Conservation (phyloP, 495 filamentous ascomycete species). For the Penicillium canescens region DNA sequence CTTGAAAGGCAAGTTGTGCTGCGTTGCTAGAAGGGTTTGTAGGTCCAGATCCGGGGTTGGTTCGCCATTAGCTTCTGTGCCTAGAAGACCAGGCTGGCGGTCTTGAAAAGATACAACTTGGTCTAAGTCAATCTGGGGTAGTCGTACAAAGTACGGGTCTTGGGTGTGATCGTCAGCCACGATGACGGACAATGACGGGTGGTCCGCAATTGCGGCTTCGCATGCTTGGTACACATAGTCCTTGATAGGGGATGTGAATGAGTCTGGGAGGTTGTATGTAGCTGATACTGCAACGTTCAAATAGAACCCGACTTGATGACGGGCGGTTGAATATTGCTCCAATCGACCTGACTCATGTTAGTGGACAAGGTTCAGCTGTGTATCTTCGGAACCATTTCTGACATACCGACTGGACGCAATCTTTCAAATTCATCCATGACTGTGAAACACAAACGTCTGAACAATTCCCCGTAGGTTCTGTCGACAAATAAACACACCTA, state of each 20-base stretch:
- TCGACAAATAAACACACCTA: neutral
- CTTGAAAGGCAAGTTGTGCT: constrained; percentile 39
- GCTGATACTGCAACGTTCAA: constrained; percentile 42
- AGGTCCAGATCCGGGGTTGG: constrained; percentile 28
- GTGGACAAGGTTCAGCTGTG: neutral
- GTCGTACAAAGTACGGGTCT: constrained; percentile 45
- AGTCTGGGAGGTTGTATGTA: constrained; percentile 33
- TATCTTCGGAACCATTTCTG: too few species aligned
- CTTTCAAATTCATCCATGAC: constrained; percentile 27
- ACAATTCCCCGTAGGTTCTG: too few species aligned
- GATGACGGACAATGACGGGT: constrained; percentile 45
- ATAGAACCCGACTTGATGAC: constrained; percentile 47
- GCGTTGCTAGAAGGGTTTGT: constrained; percentile 30
- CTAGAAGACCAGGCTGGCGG: constrained; percentile 15
- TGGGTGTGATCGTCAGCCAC: constrained; percentile 39
- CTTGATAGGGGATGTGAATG: constrained; percentile 29
- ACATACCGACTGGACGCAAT: constrained; percentile 33
- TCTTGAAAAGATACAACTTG: constrained; percentile 32
- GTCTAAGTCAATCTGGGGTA: constrained; percentile 41
- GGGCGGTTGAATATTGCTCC: constrained; percentile 44
- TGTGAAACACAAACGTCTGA: neutral
- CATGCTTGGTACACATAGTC: constrained; percentile 39
- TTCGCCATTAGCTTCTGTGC: constrained; percentile 19
- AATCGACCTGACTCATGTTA: constrained; percentile 29
- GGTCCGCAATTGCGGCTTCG: constrained; percentile 35